phyloP scores from a whole-genome alignment of 345 rosid species.

The Sonneratia caseolaris region DNA sequence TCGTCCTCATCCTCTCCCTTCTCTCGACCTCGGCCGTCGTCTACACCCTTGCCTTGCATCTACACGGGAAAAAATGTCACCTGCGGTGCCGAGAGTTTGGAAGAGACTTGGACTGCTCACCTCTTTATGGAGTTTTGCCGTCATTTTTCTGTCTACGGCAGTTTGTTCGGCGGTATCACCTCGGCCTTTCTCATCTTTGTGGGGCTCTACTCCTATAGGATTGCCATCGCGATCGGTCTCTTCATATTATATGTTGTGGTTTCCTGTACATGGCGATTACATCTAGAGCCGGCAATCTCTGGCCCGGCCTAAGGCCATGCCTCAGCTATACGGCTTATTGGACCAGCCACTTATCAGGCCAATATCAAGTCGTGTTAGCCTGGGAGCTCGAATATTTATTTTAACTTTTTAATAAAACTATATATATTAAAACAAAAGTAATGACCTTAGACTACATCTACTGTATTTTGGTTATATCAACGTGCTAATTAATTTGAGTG shows the following conservation, averaged over 20 bases:
- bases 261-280: conserved; percentile 24
- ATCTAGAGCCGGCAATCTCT: too few species aligned
- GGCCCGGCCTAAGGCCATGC: too few species aligned
- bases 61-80: conserved; percentile 26
- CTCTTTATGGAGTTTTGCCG: conserved; percentile 20
- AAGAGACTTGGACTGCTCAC: conserved; percentile 41
- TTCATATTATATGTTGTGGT: conserved; percentile 14
- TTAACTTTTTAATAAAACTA: too few species aligned
- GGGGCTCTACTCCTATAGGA: background rate
- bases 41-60: conserved; percentile 38
- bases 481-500: too few species aligned
- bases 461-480: too few species aligned
- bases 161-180: background rate
- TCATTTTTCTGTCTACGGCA: conserved; percentile 15
- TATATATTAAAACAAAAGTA: too few species aligned
- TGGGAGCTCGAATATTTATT: too few species aligned
- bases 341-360: too few species aligned
- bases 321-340: too few species aligned
- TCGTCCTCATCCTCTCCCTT: conserved; percentile 26
- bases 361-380: too few species aligned
- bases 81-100: conserved; percentile 49
- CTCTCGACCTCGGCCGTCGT: conserved; percentile 50
- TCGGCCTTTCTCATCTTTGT: background rate
- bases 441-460: too few species aligned
- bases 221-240: background rate